Percentiles rank a stretch among this genome's conserved stretches.
Evolutionary conservation across 371 early-diverging fungal species (phyloP).

Genomic region (Phascolomyces articulosus): DNA sequence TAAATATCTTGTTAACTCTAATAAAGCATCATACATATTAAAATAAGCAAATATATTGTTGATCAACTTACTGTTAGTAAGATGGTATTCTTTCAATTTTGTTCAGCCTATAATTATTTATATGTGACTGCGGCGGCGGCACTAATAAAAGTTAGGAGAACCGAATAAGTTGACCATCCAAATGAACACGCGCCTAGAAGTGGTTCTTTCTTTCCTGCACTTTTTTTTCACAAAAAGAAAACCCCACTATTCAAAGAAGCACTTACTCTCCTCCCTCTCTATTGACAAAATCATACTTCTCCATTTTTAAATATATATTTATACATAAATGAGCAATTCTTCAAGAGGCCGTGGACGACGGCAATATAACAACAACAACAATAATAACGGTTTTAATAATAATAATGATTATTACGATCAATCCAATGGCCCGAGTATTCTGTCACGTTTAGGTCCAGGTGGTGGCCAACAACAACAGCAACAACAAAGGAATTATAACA

Average conservation of each 20-base stretch:
- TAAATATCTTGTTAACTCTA: too few relatives aligned
- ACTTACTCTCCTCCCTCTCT: background rate
- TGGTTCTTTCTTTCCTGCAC: constrained; percentile 2
- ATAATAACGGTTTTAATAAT: constrained; percentile 8
- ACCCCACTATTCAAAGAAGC: background rate
- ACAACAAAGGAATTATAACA: background rate
- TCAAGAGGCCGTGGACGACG: constrained; percentile 23
- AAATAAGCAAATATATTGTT: too few relatives aligned
- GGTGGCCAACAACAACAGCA: background rate
- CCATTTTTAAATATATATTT: too few relatives aligned
- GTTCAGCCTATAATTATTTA: too few relatives aligned
- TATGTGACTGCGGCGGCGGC: too few relatives aligned
- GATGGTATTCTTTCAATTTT: too few relatives aligned
- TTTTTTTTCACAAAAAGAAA: background rate
- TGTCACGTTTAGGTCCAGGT: constrained; percentile 37
- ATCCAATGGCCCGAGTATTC: constrained; percentile 22
- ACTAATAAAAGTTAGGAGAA: too few relatives aligned
- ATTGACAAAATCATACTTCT: background rate
- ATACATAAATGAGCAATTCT: background rate
- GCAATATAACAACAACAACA: constrained; percentile 10
- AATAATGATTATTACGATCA: constrained; percentile 8
- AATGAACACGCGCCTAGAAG: too few relatives aligned
- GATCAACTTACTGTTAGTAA: too few relatives aligned
- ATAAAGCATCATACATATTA: too few relatives aligned
- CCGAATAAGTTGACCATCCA: too few relatives aligned